These are phyloP conservation scores for Penicillium palitans DNA, from an alignment of 2,329 filamentous ascomycete genomes.

Conservation along the genomic window DNA sequence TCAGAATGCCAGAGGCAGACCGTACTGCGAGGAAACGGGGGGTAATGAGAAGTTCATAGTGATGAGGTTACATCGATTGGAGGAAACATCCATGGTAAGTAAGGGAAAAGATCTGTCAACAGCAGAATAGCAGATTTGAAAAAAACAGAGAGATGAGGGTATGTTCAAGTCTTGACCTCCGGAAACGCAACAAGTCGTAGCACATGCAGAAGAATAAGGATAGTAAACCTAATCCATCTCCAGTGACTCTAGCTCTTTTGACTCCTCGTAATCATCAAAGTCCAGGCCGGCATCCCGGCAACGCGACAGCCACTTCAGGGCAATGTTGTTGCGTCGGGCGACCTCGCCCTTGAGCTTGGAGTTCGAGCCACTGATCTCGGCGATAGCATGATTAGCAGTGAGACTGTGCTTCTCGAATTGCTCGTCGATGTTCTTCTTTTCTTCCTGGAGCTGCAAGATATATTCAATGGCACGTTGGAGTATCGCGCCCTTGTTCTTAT, in stretches of 20 bases:
- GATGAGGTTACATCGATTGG: background rate
- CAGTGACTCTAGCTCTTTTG: constrained; percentile 42
- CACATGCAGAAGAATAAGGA: constrained; percentile 25
- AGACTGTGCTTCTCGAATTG: constrained; percentile 47
- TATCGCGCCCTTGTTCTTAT: constrained; percentile 99
- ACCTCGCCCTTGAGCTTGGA: constrained; percentile 94
- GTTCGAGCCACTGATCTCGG: constrained; percentile 90
- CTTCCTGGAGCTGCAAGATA: constrained; percentile 73
- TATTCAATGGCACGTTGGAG: constrained; percentile 90
- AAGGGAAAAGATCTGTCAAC: constrained; percentile 6
- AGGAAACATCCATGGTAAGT: constrained; percentile 9
- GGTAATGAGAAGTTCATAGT: background rate
- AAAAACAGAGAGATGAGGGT: constrained; percentile 26
- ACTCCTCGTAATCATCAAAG: constrained; percentile 51
- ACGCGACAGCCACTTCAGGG: constrained; percentile 48
- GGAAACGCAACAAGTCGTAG: constrained; percentile 28
- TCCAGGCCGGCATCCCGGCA: constrained; percentile 50
- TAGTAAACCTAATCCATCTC: constrained; percentile 34
- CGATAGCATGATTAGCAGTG: constrained; percentile 53
- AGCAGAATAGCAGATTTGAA: constrained; percentile 14
- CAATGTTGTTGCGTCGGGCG: constrained; percentile 76
- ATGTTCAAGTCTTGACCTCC: constrained; percentile 30
- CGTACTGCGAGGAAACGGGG: background rate
- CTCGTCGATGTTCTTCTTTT: constrained; percentile 45
- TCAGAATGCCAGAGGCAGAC: background rate